Percentiles rank a stretch among this genome's conserved stretches.
Conservation (phyloP, 768 basidiomycete genomes). For the Nevesoporus exiguus region DNA sequence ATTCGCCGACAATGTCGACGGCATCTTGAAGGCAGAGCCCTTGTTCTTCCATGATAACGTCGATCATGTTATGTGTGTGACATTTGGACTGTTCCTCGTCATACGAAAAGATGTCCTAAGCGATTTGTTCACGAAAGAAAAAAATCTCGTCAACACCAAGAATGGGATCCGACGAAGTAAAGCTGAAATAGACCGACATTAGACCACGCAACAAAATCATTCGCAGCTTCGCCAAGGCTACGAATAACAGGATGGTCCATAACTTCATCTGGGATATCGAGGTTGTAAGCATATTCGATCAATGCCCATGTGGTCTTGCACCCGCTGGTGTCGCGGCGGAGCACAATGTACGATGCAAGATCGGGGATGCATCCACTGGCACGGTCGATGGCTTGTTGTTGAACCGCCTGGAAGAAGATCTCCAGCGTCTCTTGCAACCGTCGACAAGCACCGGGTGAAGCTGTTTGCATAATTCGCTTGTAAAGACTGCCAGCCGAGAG, state of each 20-base stretch:
- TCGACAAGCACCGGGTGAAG: constrained; percentile 58
- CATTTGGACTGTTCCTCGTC: constrained; percentile 80
- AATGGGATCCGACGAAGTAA: not conserved
- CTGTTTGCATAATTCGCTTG: constrained; percentile 61
- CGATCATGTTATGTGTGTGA: constrained; percentile 82
- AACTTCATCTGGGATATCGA: constrained; percentile 76
- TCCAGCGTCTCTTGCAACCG: constrained; percentile 79
- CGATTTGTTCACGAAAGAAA: no score
- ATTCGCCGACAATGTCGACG: constrained; percentile 69
- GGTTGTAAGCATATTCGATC: constrained; percentile 77
- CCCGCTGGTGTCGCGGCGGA: constrained; percentile 78
- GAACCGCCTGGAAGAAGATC: constrained; percentile 76
- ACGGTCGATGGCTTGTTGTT: constrained; percentile 70
- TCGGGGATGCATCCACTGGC: constrained; percentile 60
- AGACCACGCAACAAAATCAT: constrained; percentile 83
- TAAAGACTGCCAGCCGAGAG: constrained; percentile 49
- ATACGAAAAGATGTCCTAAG: constrained; percentile 79
- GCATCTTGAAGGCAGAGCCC: constrained; percentile 69
- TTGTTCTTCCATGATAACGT: constrained; percentile 70
- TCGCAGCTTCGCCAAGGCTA: constrained; percentile 68
- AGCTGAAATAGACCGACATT: constrained; percentile 51
- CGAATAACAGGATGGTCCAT: constrained; percentile 72
- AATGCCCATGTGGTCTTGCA: constrained; percentile 81
- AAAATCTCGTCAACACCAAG: no score
- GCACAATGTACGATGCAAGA: constrained; percentile 75